Evolutionary conservation across 768 basidiomycete genomes (phyloP).

Genomic region (Leccinum pellstonianum): DNA sequence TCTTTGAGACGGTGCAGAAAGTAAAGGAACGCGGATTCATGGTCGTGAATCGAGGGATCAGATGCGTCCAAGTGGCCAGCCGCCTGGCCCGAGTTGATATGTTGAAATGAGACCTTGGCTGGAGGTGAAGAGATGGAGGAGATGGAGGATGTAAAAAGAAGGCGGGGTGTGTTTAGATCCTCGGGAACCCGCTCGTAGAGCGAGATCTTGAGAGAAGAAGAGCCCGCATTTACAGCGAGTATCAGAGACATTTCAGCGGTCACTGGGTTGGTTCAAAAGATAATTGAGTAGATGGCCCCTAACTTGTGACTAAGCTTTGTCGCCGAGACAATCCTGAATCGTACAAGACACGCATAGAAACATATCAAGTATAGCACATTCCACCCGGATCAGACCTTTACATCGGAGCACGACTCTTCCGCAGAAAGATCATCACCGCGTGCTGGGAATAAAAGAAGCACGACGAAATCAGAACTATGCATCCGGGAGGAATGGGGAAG

Average conservation of each 20-base stretch:
- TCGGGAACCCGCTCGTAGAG: constrained; percentile 46
- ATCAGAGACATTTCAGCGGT: constrained; percentile 39
- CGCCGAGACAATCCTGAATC: no score
- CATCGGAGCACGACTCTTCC: constrained; percentile 6
- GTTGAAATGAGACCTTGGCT: constrained; percentile 48
- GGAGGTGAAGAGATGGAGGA: constrained; percentile 59
- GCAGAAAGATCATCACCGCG: constrained; percentile 1
- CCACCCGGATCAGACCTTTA: constrained; percentile 3
- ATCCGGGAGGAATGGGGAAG: background rate
- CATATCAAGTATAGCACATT: background rate
- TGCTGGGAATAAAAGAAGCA: constrained; percentile 5
- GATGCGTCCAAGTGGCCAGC: constrained; percentile 25
- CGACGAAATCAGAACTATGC: background rate
- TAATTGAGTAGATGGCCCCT: background rate
- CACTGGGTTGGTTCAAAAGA: background rate
- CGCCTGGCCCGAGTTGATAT: background rate
- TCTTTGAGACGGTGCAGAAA: constrained; percentile 51
- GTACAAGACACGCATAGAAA: background rate
- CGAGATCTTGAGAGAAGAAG: constrained; percentile 83
- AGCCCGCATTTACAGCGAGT: constrained; percentile 77
- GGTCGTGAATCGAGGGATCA: constrained; percentile 46
- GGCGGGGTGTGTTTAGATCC: constrained; percentile 36
- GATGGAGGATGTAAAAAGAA: constrained; percentile 51
- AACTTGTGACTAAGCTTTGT: background rate
- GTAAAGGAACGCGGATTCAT: constrained; percentile 59